Percentiles rank a stretch among this genome's conserved stretches.
Conservation (phyloP, 306 rosid species). For the Cicer judaicum region DNA sequence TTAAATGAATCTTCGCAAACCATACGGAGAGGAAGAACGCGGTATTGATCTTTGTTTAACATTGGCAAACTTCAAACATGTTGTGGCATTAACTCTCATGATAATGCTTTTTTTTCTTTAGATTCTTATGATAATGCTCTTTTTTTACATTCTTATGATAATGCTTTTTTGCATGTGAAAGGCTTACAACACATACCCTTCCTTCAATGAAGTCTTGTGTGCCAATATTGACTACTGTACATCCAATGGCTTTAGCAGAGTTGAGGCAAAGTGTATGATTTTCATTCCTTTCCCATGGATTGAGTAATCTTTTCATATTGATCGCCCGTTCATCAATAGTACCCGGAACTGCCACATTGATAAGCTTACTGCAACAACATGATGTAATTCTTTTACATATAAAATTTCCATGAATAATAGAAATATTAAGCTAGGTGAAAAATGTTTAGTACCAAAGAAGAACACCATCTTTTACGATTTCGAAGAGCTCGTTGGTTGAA, state of each 20-base stretch:
- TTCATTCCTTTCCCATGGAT: conserved; percentile 99
- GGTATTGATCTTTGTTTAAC: too few relatives aligned
- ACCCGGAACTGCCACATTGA: conserved; percentile 95
- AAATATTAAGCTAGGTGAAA: conserved; percentile 15
- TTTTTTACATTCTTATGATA: neutral
- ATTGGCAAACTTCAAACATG: too few relatives aligned
- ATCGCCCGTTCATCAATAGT: conserved; percentile 95
- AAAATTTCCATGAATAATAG: conserved; percentile 10
- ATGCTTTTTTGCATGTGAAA: conserved; percentile 23
- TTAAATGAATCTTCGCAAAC: too few relatives aligned
- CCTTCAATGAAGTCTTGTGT: conserved; percentile 98
- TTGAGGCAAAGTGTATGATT: conserved; percentile 97
- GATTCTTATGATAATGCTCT: neutral
- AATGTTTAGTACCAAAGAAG: conserved; percentile 72
- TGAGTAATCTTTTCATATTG: conserved; percentile 83
- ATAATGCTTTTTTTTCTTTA: too few relatives aligned
- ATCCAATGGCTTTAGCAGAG: conserved; percentile 99
- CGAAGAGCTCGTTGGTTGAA: conserved; percentile 85
- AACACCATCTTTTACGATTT: conserved; percentile 91
- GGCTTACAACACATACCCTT: conserved; percentile 68
- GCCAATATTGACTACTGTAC: conserved; percentile 96
- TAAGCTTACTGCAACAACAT: conserved; percentile 78
- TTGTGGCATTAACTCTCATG: too few relatives aligned
- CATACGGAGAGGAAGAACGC: too few relatives aligned
- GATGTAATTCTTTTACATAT: conserved; percentile 4